phyloP scores from a whole-genome alignment of 2,329 filamentous ascomycete species.

The Beauveria sp. region DNA sequence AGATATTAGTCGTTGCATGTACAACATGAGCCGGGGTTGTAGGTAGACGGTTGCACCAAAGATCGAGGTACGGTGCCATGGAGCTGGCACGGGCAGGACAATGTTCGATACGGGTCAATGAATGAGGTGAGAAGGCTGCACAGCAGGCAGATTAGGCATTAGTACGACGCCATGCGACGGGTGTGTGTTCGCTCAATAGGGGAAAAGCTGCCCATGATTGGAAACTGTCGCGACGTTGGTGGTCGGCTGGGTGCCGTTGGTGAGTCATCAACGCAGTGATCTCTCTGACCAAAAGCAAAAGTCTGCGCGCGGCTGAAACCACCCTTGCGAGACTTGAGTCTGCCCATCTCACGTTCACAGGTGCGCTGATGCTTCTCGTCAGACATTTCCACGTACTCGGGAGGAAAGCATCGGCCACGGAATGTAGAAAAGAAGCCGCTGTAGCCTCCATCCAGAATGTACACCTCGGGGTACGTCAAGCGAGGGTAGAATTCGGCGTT shows the following conservation, averaged over 20 bases:
- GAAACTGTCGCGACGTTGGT: slow-evolving; percentile 28
- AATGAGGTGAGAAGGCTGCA: slow-evolving; percentile 19
- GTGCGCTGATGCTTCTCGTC: slow-evolving; percentile 85
- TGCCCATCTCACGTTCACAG: slow-evolving; percentile 90
- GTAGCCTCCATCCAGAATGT: slow-evolving; percentile 94
- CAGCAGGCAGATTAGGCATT: slow-evolving; percentile 24
- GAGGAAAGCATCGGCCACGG: slow-evolving; percentile 75
- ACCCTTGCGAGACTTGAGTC: slow-evolving; percentile 82
- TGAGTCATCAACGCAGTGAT: slow-evolving; percentile 48
- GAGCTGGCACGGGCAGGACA: neutral
- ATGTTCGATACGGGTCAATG: neutral
- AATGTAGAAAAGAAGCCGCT: slow-evolving; percentile 83
- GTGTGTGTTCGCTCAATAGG: slow-evolving; percentile 44
- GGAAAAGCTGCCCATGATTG: slow-evolving; percentile 34
- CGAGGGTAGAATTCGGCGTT: slow-evolving; percentile 83
- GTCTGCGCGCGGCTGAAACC: slow-evolving; percentile 85
- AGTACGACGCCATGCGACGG: slow-evolving; percentile 60
- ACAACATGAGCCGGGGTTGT: slow-evolving; percentile 7
- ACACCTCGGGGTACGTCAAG: slow-evolving; percentile 92
- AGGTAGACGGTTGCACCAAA: slow-evolving; percentile 2
- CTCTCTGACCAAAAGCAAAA: slow-evolving; percentile 82
- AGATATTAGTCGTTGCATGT: slow-evolving; percentile 8
- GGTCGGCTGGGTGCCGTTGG: slow-evolving; percentile 46
- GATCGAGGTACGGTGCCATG: neutral
- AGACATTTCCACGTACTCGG: slow-evolving; percentile 95